Conservation (phyloP, 352 stramenopile genomes). For the Phytophthora multivora region DNA sequence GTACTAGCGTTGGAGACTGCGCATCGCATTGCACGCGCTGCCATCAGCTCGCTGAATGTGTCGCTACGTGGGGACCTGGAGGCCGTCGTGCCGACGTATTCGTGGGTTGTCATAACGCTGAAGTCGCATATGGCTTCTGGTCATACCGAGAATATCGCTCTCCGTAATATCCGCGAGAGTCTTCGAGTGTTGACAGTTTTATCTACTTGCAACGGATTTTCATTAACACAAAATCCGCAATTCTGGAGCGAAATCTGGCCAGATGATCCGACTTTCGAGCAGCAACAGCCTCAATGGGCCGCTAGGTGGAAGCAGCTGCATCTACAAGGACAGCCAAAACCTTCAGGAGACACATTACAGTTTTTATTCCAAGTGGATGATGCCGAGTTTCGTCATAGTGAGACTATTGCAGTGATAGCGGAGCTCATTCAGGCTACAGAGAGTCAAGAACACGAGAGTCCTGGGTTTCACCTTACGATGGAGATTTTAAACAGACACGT, state of each 20-base stretch:
- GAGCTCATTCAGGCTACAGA: slow-evolving; percentile 5
- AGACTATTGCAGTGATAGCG: slow-evolving; percentile 6
- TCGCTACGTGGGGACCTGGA: slow-evolving; percentile 14
- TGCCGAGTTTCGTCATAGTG: background rate
- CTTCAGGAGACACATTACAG: background rate
- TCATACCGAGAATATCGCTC: background rate
- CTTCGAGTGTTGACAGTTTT: slow-evolving; percentile 23
- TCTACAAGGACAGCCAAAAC: background rate
- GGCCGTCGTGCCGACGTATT: slow-evolving; percentile 10
- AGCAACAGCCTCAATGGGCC: slow-evolving; percentile 11
- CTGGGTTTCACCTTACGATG: slow-evolving; percentile 16
- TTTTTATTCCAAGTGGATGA: slow-evolving; percentile 11
- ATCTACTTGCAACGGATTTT: slow-evolving; percentile 19
- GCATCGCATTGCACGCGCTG: slow-evolving; percentile 10
- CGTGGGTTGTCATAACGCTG: slow-evolving; percentile 21
- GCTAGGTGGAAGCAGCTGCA: slow-evolving; percentile 21
- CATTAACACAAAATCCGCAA: slow-evolving; percentile 12
- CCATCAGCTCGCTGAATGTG: slow-evolving; percentile 15
- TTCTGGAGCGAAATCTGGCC: slow-evolving; percentile 32
- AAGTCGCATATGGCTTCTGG: background rate
- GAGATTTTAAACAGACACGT: slow-evolving; percentile 15
- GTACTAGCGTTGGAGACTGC: slow-evolving; percentile 20
- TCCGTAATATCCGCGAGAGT: slow-evolving; percentile 9
- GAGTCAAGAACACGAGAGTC: slow-evolving; percentile 9
- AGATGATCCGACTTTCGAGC: background rate